Conservation (phyloP, 305 asterid genomes). For the Coffea humblotiana region DNA sequence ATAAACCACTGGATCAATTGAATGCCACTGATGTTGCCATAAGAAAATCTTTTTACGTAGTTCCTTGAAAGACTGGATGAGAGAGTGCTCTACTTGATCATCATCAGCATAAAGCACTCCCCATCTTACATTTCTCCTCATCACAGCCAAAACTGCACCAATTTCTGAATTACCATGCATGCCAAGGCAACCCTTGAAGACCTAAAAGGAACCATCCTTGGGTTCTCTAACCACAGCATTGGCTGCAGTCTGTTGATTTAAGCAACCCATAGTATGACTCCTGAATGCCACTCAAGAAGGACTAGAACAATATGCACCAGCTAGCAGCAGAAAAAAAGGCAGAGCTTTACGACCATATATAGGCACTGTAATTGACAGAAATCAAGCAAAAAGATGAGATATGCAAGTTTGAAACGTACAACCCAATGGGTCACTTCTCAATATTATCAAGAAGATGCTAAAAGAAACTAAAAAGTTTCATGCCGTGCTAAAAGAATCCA, state of each 20-base stretch:
- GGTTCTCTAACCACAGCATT: slow-evolving; percentile 48
- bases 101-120: slow-evolving; percentile 82
- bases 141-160: slow-evolving; percentile 96
- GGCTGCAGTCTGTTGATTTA: slow-evolving; percentile 41
- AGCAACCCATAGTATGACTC: slow-evolving; percentile 48
- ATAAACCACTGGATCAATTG: slow-evolving; percentile 73
- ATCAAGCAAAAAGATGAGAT: neutral
- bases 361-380: slow-evolving; percentile 24
- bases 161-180: slow-evolving; percentile 88
- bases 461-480: neutral
- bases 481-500: no score
- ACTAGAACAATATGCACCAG: slow-evolving; percentile 19
- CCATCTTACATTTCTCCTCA: slow-evolving; percentile 99
- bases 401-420: no score
- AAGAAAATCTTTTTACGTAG: slow-evolving; percentile 74
- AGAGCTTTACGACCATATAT: slow-evolving; percentile 18
- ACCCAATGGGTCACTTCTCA: neutral
- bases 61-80: slow-evolving; percentile 76
- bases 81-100: slow-evolving; percentile 84
- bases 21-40: slow-evolving; percentile 76
- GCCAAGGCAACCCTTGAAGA: slow-evolving; percentile 78
- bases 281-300: slow-evolving; percentile 32
- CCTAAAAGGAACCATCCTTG: slow-evolving; percentile 34
- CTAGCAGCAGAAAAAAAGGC: slow-evolving; percentile 29
- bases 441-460: neutral